These are phyloP conservation scores for Detonula confervacea DNA, from an alignment of 352 stramenopile species.

Conservation along the genomic window DNA sequence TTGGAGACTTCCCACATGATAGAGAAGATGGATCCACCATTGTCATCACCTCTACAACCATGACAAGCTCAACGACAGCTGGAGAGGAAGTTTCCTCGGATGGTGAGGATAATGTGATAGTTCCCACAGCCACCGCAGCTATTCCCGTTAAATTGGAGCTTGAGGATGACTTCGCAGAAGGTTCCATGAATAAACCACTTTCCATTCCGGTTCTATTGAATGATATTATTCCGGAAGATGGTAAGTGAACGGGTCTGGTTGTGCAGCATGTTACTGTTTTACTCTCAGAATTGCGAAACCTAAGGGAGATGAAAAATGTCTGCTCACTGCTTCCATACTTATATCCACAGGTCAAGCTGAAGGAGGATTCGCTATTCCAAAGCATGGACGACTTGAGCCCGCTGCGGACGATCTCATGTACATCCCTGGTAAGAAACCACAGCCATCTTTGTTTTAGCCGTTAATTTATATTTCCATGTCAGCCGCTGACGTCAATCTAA, in stretches of 20 bases:
- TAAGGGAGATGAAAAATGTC: too few relatives aligned
- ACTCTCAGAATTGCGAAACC: too few relatives aligned
- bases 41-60: too few relatives aligned
- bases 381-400: conserved; percentile 9
- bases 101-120: too few relatives aligned
- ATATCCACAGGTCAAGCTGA: neutral
- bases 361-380: conserved; percentile 19
- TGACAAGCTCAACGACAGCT: too few relatives aligned
- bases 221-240: conserved; percentile 35
- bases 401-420: conserved; percentile 28
- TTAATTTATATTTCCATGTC: too few relatives aligned
- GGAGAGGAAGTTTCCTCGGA: too few relatives aligned
- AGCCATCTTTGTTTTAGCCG: too few relatives aligned
- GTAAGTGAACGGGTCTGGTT: neutral
- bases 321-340: neutral
- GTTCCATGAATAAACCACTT: conserved; percentile 22
- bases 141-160: conserved; percentile 12
- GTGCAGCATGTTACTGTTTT: neutral
- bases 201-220: conserved; percentile 40
- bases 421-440: too few relatives aligned
- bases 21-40: too few relatives aligned
- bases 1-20: too few relatives aligned
- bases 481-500: too few relatives aligned
- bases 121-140: neutral
- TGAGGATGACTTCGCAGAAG: conserved; percentile 31